Evolutionary conservation across 1,284 basidiomycete species (phyloP).

Genomic region (Boletus semigastroideus): DNA sequence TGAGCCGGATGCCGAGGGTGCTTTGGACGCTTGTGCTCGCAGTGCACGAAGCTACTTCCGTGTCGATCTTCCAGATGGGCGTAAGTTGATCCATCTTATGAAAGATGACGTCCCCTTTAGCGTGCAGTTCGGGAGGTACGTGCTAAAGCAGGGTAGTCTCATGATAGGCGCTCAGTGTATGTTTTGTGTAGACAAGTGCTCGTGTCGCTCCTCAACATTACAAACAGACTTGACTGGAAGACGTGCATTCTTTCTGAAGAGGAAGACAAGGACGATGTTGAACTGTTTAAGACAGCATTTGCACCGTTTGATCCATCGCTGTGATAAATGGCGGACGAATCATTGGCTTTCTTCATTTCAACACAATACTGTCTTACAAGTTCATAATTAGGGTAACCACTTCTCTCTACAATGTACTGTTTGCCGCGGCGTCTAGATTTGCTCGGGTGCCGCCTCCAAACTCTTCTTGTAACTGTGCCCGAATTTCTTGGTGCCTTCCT

Average conservation of each 20-base stretch:
- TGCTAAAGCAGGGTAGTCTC: constrained; percentile 8
- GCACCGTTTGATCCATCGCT: constrained; percentile 63
- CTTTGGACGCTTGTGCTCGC: constrained; percentile 52
- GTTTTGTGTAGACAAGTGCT: constrained; percentile 65
- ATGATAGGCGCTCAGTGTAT: neutral
- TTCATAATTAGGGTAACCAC: neutral
- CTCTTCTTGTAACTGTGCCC: constrained; percentile 72
- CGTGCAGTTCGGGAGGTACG: constrained; percentile 90
- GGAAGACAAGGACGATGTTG: constrained; percentile 79
- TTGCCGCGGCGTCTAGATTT: constrained; percentile 19
- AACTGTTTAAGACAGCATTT: constrained; percentile 82
- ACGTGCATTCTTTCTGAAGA: constrained; percentile 76
- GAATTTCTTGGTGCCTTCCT: constrained; percentile 56
- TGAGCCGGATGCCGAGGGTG: constrained; percentile 64
- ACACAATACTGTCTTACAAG: constrained; percentile 6
- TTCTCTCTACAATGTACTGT: neutral
- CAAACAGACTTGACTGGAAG: constrained; percentile 89
- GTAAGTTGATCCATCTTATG: constrained; percentile 81
- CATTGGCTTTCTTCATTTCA: neutral
- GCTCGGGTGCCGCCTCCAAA: constrained; percentile 36
- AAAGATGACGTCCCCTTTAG: constrained; percentile 77
- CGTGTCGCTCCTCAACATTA: constrained; percentile 68
- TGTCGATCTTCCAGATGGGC: constrained; percentile 87
- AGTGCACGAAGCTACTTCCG: constrained; percentile 79
- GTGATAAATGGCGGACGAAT: constrained; percentile 10